These are phyloP conservation scores for Rhododendron griersonianum DNA, from an alignment of 148 eudicot genomes.

Conservation along the genomic window DNA sequence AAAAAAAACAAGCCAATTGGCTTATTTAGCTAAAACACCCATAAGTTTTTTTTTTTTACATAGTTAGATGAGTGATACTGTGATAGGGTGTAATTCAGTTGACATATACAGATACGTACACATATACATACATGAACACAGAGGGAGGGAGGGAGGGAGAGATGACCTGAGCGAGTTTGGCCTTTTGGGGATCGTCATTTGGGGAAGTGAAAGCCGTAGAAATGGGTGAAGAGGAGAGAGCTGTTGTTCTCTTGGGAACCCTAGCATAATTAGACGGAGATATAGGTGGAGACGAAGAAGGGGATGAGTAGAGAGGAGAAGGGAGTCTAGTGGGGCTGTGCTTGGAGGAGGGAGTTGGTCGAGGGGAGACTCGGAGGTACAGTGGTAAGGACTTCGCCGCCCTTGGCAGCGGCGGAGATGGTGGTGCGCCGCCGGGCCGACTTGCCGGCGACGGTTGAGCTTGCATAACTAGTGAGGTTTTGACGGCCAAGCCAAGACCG, in stretches of 20 bases:
- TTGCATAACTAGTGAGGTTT: slow-evolving; percentile 39
- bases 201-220: slow-evolving; percentile 38
- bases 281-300: slow-evolving; percentile 20
- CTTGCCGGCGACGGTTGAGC: slow-evolving; percentile 60
- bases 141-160: neutral
- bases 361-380: neutral
- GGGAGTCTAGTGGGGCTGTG: neutral
- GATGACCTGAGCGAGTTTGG: slow-evolving; percentile 75
- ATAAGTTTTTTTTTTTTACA: neutral
- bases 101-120: neutral
- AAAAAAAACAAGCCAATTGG: too few species aligned
- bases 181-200: slow-evolving; percentile 55
- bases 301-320: slow-evolving; percentile 7
- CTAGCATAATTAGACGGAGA: slow-evolving; percentile 5
- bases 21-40: too few species aligned
- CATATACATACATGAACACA: neutral
- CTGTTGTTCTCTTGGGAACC: slow-evolving; percentile 1
- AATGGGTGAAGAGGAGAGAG: slow-evolving; percentile 38
- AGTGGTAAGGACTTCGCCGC: slow-evolving; percentile 4
- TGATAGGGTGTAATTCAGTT: neutral
- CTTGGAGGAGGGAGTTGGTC: neutral
- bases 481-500: neutral
- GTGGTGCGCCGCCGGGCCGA: slow-evolving; percentile 43
- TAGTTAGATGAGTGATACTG: neutral
- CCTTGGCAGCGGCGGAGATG: slow-evolving; percentile 12